A percentile compares a stretch with the other conserved stretches of the same genome.
These are phyloP conservation scores for Oenanthe javanica DNA, from an alignment of 140 eudicot species.

Conservation along the genomic window DNA sequence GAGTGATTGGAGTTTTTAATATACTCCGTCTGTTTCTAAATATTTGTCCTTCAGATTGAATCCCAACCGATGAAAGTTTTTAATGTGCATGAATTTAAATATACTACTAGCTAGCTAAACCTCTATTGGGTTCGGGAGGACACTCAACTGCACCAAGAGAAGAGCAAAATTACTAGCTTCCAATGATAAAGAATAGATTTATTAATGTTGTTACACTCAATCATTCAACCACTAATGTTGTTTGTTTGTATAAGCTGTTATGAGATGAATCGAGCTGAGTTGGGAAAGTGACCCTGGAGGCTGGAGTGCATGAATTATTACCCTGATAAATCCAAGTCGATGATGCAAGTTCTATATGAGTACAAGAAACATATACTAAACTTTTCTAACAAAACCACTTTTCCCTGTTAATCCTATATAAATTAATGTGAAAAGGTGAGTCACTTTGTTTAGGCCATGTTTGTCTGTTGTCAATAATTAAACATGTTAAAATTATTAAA, in stretches of 20 bases:
- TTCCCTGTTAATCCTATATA: background rate
- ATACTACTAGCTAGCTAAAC: background rate
- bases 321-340: background rate
- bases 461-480: conserved; percentile 18
- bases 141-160: background rate
- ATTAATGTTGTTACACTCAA: conserved; percentile 2
- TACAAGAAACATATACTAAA: too few relatives aligned
- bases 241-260: background rate
- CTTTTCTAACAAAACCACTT: conserved; percentile 10
- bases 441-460: conserved; percentile 28
- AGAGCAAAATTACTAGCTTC: background rate
- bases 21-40: background rate
- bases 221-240: conserved; percentile 4
- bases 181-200: background rate
- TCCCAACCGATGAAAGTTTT: background rate
- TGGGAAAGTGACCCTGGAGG: background rate
- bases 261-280: conserved; percentile 3
- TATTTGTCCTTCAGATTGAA: too few relatives aligned
- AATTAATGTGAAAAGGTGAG: conserved; percentile 33
- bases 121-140: background rate
- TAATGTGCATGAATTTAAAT: too few relatives aligned
- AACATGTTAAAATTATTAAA: background rate
- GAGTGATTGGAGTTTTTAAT: background rate
- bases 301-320: conserved; percentile 3
- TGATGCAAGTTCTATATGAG: conserved; percentile 4